Evolutionary conservation across 257 asterid genomes (phyloP).

Genomic region (Rauvolfia tetraphylla): DNA sequence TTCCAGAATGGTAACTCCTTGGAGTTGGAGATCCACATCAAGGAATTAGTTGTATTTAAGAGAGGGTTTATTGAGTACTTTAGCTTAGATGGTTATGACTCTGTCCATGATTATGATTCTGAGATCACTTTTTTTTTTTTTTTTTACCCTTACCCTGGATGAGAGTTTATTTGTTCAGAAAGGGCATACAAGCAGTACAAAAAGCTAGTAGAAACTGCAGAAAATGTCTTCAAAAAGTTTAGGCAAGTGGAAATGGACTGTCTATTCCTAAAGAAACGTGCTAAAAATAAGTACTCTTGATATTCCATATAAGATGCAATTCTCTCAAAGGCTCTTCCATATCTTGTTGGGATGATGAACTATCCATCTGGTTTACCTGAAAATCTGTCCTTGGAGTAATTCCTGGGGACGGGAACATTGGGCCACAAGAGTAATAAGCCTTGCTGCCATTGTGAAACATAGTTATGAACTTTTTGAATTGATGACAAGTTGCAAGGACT

Average conservation of each 20-base stretch:
- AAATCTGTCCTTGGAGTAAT: not conserved
- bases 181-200: not conserved
- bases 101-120: not conserved
- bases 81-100: not conserved
- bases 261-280: not conserved
- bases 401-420: not conserved
- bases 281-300: not conserved
- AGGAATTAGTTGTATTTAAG: not conserved
- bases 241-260: not conserved
- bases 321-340: not conserved
- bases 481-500: not conserved
- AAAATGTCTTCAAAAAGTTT: not conserved
- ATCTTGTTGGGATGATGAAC: not conserved
- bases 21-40: not conserved
- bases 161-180: not conserved
- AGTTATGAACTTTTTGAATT: not conserved
- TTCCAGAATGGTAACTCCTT: not conserved
- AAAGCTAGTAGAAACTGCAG: not conserved
- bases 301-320: not conserved
- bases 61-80: not conserved
- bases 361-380: not conserved
- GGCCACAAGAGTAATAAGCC: not conserved
- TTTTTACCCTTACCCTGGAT: no score
- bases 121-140: not conserved
- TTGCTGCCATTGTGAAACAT: not conserved